These are phyloP conservation scores for Petrea volubilis DNA, from an alignment of 257 asterid genomes.

Conservation along the genomic window DNA sequence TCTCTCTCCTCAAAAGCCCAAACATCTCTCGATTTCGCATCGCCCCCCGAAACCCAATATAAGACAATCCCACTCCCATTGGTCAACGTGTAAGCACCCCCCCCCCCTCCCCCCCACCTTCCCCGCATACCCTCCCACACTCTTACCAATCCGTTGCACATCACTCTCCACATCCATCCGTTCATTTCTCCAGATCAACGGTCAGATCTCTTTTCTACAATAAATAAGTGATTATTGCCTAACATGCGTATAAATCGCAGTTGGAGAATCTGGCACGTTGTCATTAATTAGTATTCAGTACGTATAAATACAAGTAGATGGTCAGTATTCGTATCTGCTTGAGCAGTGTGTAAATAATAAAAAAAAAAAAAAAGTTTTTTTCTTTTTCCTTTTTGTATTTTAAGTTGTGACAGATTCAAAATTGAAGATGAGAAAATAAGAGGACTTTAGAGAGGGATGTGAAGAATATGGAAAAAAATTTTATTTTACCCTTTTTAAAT, in stretches of 20 bases:
- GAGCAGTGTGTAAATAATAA: slow-evolving; percentile 8
- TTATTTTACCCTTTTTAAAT: no score
- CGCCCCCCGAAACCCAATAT: neutral
- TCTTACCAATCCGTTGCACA: neutral
- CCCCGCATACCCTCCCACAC: neutral
- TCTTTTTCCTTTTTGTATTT: no score
- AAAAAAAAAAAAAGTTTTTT: no score
- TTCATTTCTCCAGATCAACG: neutral
- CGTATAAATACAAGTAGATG: neutral
- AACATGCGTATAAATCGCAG: neutral
- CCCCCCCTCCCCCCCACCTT: neutral
- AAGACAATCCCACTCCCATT: neutral
- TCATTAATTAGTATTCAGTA: no score
- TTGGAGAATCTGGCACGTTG: no score
- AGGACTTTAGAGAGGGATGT: no score
- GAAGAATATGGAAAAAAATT: no score
- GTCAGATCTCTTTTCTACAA: neutral
- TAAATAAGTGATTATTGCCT: no score
- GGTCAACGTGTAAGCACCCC: neutral
- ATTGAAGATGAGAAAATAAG: no score
- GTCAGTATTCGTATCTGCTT: neutral
- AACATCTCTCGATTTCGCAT: neutral
- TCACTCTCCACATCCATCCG: neutral
- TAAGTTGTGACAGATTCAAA: no score
- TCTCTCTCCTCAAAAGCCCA: slow-evolving; percentile 21